Conservation (phyloP, 768 basidiomycete genomes). For the Mycena maculata region DNA sequence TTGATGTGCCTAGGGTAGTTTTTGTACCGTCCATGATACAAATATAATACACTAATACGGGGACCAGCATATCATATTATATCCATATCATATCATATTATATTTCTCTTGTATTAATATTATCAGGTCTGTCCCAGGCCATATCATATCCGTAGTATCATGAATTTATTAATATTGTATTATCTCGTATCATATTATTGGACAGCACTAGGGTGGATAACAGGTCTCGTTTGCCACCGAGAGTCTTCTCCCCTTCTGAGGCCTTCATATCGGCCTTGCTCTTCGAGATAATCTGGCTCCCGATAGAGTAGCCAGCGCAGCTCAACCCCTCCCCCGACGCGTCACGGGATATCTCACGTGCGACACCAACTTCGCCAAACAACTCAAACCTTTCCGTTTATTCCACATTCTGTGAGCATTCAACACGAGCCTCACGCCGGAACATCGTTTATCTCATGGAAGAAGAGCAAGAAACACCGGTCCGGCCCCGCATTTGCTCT, state of each 20-base stretch:
- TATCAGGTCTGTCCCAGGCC: no score
- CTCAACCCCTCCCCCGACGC: not conserved
- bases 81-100: no score
- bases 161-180: no score
- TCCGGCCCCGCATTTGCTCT: not conserved
- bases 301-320: not conserved
- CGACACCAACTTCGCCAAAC: not conserved
- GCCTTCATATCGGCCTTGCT: constrained; percentile 50
- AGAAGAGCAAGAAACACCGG: not conserved
- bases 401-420: not conserved
- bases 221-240: constrained; percentile 54
- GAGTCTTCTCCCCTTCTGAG: constrained; percentile 30
- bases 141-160: no score
- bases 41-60: no score
- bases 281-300: constrained; percentile 45
- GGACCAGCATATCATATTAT: no score
- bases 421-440: not conserved
- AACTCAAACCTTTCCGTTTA: not conserved
- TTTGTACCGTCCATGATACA: no score
- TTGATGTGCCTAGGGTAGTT: no score
- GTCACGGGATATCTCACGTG: not conserved
- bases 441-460: not conserved
- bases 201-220: constrained; percentile 62
- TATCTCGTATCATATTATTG: no score
- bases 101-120: no score